Base-by-base conservation (phyloP, 1,284 basidiomycete genomes). In the Ustilago bromivora region DNA sequence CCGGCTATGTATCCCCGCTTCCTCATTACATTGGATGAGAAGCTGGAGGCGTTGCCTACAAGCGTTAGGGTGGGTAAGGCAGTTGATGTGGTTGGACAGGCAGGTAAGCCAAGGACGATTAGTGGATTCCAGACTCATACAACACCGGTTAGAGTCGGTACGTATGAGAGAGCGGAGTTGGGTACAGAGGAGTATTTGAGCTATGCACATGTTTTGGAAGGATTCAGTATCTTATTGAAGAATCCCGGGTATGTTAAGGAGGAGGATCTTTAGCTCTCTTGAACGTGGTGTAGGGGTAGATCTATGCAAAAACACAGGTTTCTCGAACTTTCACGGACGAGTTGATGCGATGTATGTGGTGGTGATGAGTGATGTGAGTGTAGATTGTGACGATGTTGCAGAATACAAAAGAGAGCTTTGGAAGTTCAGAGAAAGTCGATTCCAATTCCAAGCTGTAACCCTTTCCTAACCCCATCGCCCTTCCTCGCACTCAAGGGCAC, bases 1-100 rank as follows among this genome's bases (percentile, higher is more conserved):
- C 91, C 94, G 8, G 93, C 96, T 67, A 99, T 99, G 96, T 97
- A 95, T 88, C 97, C 97, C 11, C 92, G 97, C 66, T 98, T 99
- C 92, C 88, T 99, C 81, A 98, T 99, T 86, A 98, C 96, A 1
- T 91, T 99, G 35, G 92, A 98, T 87, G 90, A 95, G 70, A 71
- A 78, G 13, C 91, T 96, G 63, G 79, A 87, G 66, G 91, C 90
- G 82, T 88, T 92, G 72, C 92, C 95, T 1, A 94, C 97, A 32
- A 95, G 94, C 8, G 96, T 98, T 38, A 92, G 97, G 35, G 97
- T 99, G 40, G 96, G 96, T 47, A 94, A 96, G 88, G 94, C 81
- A 4, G 81, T 84, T 32, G 82, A 82, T 60, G 72, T 84, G 12
- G 81, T 85, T 3, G 76, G 79, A 83, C 86, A 88, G 84, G 83